Evolutionary conservation across 805 yeast genomes (phyloP).

Genomic region (Danielia oregonensis): DNA sequence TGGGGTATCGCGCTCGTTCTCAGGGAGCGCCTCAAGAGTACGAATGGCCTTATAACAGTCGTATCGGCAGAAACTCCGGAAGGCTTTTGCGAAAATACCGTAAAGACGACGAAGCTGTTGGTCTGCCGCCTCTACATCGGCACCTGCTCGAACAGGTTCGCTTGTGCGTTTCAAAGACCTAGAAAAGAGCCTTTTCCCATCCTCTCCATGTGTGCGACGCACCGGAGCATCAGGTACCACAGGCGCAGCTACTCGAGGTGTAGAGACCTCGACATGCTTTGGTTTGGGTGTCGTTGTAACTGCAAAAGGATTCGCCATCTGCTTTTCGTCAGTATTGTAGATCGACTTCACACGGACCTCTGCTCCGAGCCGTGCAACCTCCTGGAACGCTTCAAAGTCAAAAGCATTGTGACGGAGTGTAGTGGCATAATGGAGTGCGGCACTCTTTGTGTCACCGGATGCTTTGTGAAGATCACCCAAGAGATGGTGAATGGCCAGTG

Average conservation of each 20-base stretch:
- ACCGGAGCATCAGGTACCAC: constrained; percentile 37
- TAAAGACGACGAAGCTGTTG: constrained; percentile 46
- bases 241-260: constrained; percentile 19
- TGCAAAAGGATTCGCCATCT: constrained; percentile 21
- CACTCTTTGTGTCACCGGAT: constrained; percentile 58
- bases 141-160: not conserved
- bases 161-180: constrained; percentile 14
- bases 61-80: constrained; percentile 55
- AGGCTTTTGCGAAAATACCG: constrained; percentile 56
- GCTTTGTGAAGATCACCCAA: constrained; percentile 65
- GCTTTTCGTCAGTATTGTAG: constrained; percentile 39
- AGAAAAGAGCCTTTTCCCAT: constrained; percentile 7
- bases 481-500: constrained; percentile 63
- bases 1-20: constrained; percentile 63
- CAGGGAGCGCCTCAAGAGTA: constrained; percentile 60
- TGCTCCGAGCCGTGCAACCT: constrained; percentile 69
- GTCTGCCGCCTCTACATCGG: constrained; percentile 23
- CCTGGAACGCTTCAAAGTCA: constrained; percentile 83
- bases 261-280: constrained; percentile 8
- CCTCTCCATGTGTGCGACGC: constrained; percentile 14
- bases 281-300: constrained; percentile 27
- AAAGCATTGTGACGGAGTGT: constrained; percentile 74
- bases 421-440: constrained; percentile 62
- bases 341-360: constrained; percentile 57
- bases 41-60: constrained; percentile 82